phyloP scores from a whole-genome alignment of 208 protist species.

The Lotmaria passim region DNA sequence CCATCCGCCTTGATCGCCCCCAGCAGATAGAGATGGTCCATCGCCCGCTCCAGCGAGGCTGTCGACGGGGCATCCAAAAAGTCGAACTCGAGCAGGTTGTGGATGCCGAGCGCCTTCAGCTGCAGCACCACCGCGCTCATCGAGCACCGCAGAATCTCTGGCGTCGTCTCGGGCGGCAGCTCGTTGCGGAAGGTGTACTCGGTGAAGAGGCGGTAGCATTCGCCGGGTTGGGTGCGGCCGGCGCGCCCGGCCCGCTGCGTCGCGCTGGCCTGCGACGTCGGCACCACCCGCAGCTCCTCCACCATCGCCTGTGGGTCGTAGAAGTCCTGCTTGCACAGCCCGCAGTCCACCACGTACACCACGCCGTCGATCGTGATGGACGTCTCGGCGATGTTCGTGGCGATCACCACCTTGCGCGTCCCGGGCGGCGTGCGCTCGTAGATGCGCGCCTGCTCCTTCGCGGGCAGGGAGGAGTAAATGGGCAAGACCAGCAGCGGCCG shows the following conservation, averaged over 20 bases:
- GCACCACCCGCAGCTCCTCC: conserved; percentile 96
- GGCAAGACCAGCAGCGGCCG: conserved; percentile 95
- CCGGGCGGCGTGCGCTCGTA: conserved; percentile 96
- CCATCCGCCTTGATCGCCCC: conserved; percentile 98
- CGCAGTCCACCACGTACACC: conserved; percentile 98
- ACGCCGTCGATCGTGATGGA: conserved; percentile 99
- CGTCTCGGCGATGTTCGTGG: conserved; percentile 99
- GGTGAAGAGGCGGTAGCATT: conserved; percentile 97
- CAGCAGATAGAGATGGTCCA: conserved; percentile 98
- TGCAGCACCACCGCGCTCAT: conserved; percentile 96
- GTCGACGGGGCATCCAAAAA: conserved; percentile 98
- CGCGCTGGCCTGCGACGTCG: conserved; percentile 96
- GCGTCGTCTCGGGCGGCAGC: conserved; percentile 91
- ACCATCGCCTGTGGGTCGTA: conserved; percentile 97
- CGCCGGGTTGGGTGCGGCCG: conserved; percentile 94
- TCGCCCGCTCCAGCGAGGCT: conserved; percentile 96
- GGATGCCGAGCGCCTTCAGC: conserved; percentile 97
- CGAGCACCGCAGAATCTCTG: conserved; percentile 97
- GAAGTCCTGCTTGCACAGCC: conserved; percentile 97
- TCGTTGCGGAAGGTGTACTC: conserved; percentile 95
- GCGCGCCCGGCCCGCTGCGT: conserved; percentile 95
- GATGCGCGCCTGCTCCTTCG: conserved; percentile 98
- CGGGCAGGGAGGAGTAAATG: conserved; percentile 98
- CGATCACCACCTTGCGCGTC: conserved; percentile 96
- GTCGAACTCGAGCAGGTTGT: conserved; percentile 97